Base-by-base conservation (phyloP, 73 alveolate genomes). In the Paramecium sexaurelia region DNA sequence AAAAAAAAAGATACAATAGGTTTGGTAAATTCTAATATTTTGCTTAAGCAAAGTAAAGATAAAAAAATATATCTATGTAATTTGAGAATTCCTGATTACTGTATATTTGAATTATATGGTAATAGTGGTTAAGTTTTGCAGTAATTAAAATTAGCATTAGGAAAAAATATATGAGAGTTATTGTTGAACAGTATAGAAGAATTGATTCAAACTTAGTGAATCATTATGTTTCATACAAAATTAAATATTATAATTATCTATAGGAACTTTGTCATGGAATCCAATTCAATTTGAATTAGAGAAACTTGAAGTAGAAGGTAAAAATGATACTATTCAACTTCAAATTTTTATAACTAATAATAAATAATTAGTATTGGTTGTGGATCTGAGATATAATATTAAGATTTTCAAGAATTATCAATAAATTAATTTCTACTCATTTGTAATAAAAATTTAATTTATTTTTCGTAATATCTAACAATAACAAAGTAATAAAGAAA, bases 91-190 rank as follows among this genome's bases (percentile, higher is more conserved):
- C 92, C 92, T 93, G 10, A 55, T 83, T 92, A 71, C 55, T 92
- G 13, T 82, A 93, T 56, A 73, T 55, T 89, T 92, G 92, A 92
- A 86, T 95, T 86, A 92, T 61, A 8, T 9, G 96, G 97, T 9
- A 98, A 97, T 89, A 94, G 94, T 33, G 98, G 9, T 85, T 97
- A 19, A 97, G 92, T 89, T 97, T 98, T 98, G 92, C 95, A 37
- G 94, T 93, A 24, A 39, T 82, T 87, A 43, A 93, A 96, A 78
- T 92, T 97, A 17, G 99, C 99, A 37, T 92, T 97, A 27, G 99
- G 99, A 75, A 98, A 98, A n/a, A 97, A 97, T 92, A 97, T 83
- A 97, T 96, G 75, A 96, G 95, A 90, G 94, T 97, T 45, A 83
- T 92, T 94, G 92, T 97, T 32, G 96, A 98, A 98, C 94, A 85